Evolutionary conservation across 192 early-diverging fungal species (phyloP).

Genomic region (Coemansia sp.): DNA sequence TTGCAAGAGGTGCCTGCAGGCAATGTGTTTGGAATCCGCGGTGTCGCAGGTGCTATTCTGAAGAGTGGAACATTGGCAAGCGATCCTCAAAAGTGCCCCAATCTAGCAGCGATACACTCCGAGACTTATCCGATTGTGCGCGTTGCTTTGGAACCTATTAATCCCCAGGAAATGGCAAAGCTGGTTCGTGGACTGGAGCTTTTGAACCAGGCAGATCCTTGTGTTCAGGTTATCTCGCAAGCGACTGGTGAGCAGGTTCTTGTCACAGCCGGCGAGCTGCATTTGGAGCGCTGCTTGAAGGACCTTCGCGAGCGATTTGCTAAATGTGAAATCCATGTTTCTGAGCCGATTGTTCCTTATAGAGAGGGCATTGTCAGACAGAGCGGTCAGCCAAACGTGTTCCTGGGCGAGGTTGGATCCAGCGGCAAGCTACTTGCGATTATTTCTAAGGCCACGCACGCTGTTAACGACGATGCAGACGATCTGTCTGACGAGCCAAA

Average conservation of each 20-base stretch:
- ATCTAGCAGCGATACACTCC: slow-evolving; percentile 63
- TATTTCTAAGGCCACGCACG: slow-evolving; percentile 19
- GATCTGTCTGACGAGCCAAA: slow-evolving; percentile 9
- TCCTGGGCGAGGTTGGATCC: slow-evolving; percentile 36
- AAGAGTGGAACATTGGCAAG: slow-evolving; percentile 92
- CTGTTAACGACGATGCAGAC: neutral
- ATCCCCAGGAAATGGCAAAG: slow-evolving; percentile 85
- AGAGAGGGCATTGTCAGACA: slow-evolving; percentile 84
- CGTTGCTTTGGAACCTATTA: slow-evolving; percentile 92
- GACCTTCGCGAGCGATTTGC: slow-evolving; percentile 95
- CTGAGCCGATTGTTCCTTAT: slow-evolving; percentile 95
- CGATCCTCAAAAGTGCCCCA: slow-evolving; percentile 66
- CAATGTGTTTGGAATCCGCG: slow-evolving; percentile 93
- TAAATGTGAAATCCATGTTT: slow-evolving; percentile 89
- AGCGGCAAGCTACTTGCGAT: slow-evolving; percentile 44
- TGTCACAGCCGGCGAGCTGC: slow-evolving; percentile 94
- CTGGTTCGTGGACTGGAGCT: slow-evolving; percentile 84
- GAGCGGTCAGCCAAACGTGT: slow-evolving; percentile 35
- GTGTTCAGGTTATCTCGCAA: slow-evolving; percentile 88
- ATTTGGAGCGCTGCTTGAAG: slow-evolving; percentile 93
- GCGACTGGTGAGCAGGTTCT: slow-evolving; percentile 98
- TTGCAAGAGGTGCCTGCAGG: slow-evolving; percentile 89
- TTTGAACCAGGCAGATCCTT: slow-evolving; percentile 93
- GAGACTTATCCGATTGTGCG: slow-evolving; percentile 89
- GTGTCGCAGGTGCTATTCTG: slow-evolving; percentile 84